phyloP scores from a whole-genome alignment of 495 filamentous ascomycete species.

The Aspergillus leporis region DNA sequence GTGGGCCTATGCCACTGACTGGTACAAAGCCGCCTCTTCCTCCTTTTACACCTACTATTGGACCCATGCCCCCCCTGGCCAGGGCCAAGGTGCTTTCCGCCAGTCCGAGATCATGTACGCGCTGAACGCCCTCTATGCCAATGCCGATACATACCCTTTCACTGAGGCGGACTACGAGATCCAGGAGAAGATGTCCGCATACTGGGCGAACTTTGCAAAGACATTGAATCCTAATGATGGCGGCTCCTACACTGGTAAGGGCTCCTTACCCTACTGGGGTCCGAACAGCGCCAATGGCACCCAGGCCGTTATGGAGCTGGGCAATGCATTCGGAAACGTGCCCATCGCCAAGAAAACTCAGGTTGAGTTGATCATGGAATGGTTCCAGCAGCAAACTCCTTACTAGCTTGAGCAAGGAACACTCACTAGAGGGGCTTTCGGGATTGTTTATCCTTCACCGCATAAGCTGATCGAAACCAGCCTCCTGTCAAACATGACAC shows the following conservation, averaged over 20 bases:
- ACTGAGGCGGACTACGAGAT: conserved; percentile 26
- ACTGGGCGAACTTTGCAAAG: conserved; percentile 36
- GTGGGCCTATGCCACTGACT: conserved; percentile 29
- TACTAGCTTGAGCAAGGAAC: background rate
- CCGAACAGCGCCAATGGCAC: conserved; percentile 7
- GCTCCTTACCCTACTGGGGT: conserved; percentile 7
- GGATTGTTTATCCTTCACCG: no score
- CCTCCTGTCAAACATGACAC: no score
- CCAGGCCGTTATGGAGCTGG: conserved; percentile 9
- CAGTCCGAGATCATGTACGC: conserved; percentile 35
- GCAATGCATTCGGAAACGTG: conserved; percentile 9
- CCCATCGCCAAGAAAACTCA: conserved; percentile 3
- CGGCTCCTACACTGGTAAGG: conserved; percentile 16
- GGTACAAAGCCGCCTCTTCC: conserved; percentile 27
- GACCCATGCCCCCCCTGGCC: conserved; percentile 31
- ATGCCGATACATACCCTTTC: conserved; percentile 26
- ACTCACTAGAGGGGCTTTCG: no score
- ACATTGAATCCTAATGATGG: conserved; percentile 30
- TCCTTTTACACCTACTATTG: conserved; percentile 37
- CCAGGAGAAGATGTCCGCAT: conserved; percentile 26
- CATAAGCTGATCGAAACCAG: no score
- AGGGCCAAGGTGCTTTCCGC: conserved; percentile 30
- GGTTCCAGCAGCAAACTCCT: conserved; percentile 10
- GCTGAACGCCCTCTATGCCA: conserved; percentile 29
- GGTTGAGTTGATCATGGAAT: conserved; percentile 10